Evolutionary conservation across 495 filamentous ascomycete genomes (phyloP).

Genomic region (Massariosphaeria phaeospora): DNA sequence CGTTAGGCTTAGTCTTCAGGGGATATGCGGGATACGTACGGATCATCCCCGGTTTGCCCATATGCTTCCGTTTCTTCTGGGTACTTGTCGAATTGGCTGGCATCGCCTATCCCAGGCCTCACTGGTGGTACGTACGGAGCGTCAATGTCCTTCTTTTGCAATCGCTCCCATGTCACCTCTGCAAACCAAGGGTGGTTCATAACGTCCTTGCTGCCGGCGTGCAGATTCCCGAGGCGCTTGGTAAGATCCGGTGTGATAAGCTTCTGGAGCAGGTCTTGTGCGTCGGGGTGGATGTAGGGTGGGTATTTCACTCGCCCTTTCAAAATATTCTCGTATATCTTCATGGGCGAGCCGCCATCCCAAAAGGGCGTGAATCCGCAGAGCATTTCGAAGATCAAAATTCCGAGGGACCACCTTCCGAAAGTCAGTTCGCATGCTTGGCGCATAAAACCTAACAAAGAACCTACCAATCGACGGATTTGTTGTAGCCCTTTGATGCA

Average conservation of each 20-base stretch:
- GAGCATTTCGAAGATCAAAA: slow-evolving; percentile 98
- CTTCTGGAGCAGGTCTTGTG: slow-evolving; percentile 82
- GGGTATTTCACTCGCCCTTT: slow-evolving; percentile 92
- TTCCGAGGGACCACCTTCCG: slow-evolving; percentile 91
- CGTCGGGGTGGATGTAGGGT: slow-evolving; percentile 88
- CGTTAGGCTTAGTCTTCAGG: too few relatives aligned
- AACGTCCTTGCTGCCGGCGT: slow-evolving; percentile 86
- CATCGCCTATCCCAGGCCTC: slow-evolving; percentile 84
- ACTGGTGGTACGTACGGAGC: slow-evolving; percentile 98
- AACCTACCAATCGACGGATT: slow-evolving; percentile 94
- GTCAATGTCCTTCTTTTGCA: slow-evolving; percentile 93
- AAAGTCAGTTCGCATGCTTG: slow-evolving; percentile 19
- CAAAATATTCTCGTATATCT: slow-evolving; percentile 98
- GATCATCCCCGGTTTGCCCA: slow-evolving; percentile 67
- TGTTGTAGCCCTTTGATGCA: slow-evolving; percentile 96
- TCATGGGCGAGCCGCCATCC: slow-evolving; percentile 95
- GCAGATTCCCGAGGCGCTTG: slow-evolving; percentile 89
- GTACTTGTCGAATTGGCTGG: slow-evolving; percentile 96
- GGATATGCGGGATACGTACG: too few relatives aligned
- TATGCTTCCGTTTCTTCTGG: slow-evolving; percentile 94
- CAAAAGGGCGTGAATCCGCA: slow-evolving; percentile 98
- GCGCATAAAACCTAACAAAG: neutral
- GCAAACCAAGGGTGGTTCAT: slow-evolving; percentile 95
- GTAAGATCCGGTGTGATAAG: slow-evolving; percentile 93
- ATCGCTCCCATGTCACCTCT: slow-evolving; percentile 94